Evolutionary conservation across 176 grass and related monocot species (phyloP).

Genomic region (Secale cereale): DNA sequence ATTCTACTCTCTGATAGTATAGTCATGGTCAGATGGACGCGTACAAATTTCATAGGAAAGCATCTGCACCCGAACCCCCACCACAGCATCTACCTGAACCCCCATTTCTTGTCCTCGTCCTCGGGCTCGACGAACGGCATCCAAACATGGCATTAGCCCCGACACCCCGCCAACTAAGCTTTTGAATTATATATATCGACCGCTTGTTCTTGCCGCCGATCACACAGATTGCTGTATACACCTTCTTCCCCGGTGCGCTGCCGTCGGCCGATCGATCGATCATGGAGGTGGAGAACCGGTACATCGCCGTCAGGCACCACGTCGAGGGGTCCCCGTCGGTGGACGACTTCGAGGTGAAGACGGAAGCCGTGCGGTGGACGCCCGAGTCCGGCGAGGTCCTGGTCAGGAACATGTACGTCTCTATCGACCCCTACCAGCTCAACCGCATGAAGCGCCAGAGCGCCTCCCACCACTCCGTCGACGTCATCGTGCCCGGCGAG

Average conservation of each 20-base stretch:
- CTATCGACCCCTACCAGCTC: conserved; percentile 72
- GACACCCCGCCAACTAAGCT: not conserved
- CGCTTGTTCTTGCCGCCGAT: not conserved
- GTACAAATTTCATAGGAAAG: not conserved
- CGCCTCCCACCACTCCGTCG: conserved; percentile 31
- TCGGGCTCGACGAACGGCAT: not conserved
- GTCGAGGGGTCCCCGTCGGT: conserved; percentile 41
- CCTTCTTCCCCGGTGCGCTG: not conserved
- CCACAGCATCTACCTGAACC: not conserved
- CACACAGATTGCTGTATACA: not conserved
- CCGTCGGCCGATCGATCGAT: not conserved
- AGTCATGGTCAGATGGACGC: not conserved
- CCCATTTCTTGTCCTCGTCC: not conserved
- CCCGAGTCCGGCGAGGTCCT: conserved; percentile 37
- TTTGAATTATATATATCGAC: not conserved
- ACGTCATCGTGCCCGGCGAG: conserved; percentile 37
- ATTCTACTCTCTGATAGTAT: too few relatives aligned
- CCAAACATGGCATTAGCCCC: not conserved
- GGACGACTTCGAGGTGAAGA: conserved; percentile 45
- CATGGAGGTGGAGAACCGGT: conserved; percentile 50
- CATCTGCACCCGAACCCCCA: not conserved
- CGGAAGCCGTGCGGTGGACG: not conserved
- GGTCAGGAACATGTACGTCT: conserved; percentile 50
- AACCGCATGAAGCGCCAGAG: conserved; percentile 53
- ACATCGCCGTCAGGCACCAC: conserved; percentile 38